A percentile compares a stretch with the other conserved stretches of the same genome.
phyloP scores from a whole-genome alignment of 176 grass and related monocot species.

The Microstegium vimineum region DNA sequence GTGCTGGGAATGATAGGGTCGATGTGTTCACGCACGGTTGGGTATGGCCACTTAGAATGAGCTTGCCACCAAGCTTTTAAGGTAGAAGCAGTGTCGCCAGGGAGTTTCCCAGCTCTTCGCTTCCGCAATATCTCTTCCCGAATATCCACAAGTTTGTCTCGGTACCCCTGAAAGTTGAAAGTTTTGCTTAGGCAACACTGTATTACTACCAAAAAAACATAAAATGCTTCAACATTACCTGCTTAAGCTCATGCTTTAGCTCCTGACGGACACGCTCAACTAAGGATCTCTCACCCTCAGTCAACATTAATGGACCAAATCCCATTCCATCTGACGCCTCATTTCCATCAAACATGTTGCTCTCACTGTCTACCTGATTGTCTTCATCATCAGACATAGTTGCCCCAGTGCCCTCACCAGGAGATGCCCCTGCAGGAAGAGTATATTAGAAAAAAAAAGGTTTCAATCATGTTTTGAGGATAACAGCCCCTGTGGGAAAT shows the following conservation, averaged over 20 bases:
- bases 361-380: constrained; percentile 80
- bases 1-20: neutral
- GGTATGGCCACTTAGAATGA: constrained; percentile 96
- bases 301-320: constrained; percentile 79
- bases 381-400: constrained; percentile 99
- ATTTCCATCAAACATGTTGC: constrained; percentile 68
- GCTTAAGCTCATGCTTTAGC: constrained; percentile 91
- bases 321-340: constrained; percentile 86
- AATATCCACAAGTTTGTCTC: constrained; percentile 93
- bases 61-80: constrained; percentile 98
- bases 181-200: neutral
- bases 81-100: constrained; percentile 78
- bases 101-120: constrained; percentile 93
- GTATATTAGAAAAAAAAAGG: neutral
- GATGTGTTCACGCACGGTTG: constrained; percentile 52
- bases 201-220: neutral
- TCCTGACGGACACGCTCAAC: constrained; percentile 87
- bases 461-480: neutral
- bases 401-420: constrained; percentile 90
- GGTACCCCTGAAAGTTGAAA: constrained; percentile 63
- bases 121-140: constrained; percentile 96
- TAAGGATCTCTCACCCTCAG: constrained; percentile 94
- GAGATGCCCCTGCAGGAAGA: constrained; percentile 66
- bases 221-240: constrained; percentile 38
- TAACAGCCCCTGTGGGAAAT: neutral